Base-by-base conservation (phyloP, 2,329 filamentous ascomycete species). In the Botrytis aclada region DNA sequence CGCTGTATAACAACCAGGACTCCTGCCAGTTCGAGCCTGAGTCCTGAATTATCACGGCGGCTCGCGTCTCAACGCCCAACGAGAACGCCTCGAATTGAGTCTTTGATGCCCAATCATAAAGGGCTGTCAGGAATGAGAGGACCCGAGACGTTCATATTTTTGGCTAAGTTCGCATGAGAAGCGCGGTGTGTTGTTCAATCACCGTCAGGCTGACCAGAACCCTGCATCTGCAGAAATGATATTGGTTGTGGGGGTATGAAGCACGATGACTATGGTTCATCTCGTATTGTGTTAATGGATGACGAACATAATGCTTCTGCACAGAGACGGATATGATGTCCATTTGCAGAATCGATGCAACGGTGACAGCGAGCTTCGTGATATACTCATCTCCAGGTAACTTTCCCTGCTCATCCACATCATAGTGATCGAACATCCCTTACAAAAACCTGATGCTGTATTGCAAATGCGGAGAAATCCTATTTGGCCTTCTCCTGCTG, bases 1-100 rank as follows among this genome's bases (percentile, higher is more conserved):
- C 82, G 85, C 84, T 87, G 85, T 87, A 83, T 85, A 84, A 83
- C 85, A 84, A 72, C 75, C 73, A 76, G 72, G 76, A 76, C 77
- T 79, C 75, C 63, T 70, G 72, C 47, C 22, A 39, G 47, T 37
- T 41, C 29, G 37, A 56, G 47, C 65, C 47, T 69, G 65, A 69
- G 47, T 43, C 65, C 65, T 69, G 20, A 43, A 70, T 75, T 64
- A 75, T 77, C 74, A 75, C 67, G 72, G 77, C 77, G 77, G 74
- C 75, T 78, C 72, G 77, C 78, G 77, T 76, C 74, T 77, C 75
- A 61, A 67, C 70, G 76, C 78, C 78, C 78, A 80, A 80, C 78
- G 74, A 75, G 75, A 76, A 76, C 77, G 74, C 72, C 73, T 73
- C 64, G 69, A 71, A 58, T 75, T 69, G 41, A 56, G 54, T 69